These are phyloP conservation scores for Micractinium sp. DNA, from an alignment of 139 green algal species.

Conservation along the genomic window DNA sequence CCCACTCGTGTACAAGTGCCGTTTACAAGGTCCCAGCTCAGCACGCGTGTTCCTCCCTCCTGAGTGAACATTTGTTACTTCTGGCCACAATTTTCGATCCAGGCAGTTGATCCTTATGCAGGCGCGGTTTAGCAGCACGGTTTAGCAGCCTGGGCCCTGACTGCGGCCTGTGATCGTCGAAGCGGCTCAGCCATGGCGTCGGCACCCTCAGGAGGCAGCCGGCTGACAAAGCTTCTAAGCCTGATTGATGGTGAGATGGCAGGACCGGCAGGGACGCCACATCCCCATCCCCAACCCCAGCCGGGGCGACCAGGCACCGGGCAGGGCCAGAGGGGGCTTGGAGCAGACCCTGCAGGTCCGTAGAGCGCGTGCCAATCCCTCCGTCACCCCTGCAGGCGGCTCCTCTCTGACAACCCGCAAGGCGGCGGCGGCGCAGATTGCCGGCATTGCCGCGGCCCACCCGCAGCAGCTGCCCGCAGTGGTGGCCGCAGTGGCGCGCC, in stretches of 20 bases:
- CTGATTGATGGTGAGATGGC: constrained; percentile 28
- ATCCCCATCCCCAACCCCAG: not conserved
- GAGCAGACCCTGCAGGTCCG: not conserved
- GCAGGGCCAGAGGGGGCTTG: too few relatives aligned
- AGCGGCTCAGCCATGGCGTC: not conserved
- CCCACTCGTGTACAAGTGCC: too few relatives aligned
- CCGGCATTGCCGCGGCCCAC: constrained; percentile 74
- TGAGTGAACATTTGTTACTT: too few relatives aligned
- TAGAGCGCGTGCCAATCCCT: not conserved
- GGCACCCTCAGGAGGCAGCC: not conserved
- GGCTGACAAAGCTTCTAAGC: constrained; percentile 32
- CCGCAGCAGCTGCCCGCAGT: constrained; percentile 79
- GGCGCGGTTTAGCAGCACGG: not conserved
- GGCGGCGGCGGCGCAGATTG: constrained; percentile 84
- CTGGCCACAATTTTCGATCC: not conserved
- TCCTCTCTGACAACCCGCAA: constrained; percentile 69
- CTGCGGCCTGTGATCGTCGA: not conserved
- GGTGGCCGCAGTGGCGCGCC: constrained; percentile 66
- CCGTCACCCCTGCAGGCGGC: constrained; percentile 64
- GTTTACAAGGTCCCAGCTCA: too few relatives aligned
- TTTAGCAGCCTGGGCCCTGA: not conserved
- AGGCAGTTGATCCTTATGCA: not conserved
- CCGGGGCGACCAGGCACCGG: not conserved
- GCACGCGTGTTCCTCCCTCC: too few relatives aligned
- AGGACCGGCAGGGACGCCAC: not conserved